A percentile compares a stretch with the other conserved stretches of the same genome.
Evolutionary conservation across 441 rosid species (phyloP).

Genomic region (Adansonia gregorii): DNA sequence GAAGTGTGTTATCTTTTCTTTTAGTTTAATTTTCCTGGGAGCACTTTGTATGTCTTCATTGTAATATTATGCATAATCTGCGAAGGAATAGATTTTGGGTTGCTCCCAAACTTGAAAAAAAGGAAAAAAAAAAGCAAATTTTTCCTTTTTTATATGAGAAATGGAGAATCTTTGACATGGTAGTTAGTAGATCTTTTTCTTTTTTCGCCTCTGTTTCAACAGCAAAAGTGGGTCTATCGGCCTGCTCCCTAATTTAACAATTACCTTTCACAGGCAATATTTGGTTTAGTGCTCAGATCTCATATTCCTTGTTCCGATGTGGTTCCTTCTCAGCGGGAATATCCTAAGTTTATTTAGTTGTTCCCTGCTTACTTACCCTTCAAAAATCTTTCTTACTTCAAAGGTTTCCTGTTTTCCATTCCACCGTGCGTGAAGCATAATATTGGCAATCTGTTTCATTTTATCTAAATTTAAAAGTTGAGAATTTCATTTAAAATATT

Average conservation of each 20-base stretch:
- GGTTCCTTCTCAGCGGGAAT: neutral
- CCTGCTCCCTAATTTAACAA: neutral
- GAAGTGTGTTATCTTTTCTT: neutral
- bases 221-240: neutral
- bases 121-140: neutral
- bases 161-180: slow-evolving; percentile 11
- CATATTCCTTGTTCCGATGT: neutral
- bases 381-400: too few relatives aligned
- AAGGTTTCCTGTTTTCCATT: too few relatives aligned
- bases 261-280: neutral
- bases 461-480: too few relatives aligned
- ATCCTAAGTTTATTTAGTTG: neutral
- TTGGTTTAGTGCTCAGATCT: neutral
- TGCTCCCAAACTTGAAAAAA: neutral
- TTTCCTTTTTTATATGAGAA: neutral
- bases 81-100: neutral
- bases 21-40: neutral
- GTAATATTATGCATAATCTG: neutral
- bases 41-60: neutral
- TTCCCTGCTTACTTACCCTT: too few relatives aligned
- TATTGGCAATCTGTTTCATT: too few relatives aligned
- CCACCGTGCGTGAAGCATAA: too few relatives aligned
- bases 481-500: too few relatives aligned
- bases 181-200: neutral
- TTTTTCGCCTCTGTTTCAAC: neutral